Conservation (phyloP, 768 basidiomycete genomes). For the Tylopilus rubrobrunneus region DNA sequence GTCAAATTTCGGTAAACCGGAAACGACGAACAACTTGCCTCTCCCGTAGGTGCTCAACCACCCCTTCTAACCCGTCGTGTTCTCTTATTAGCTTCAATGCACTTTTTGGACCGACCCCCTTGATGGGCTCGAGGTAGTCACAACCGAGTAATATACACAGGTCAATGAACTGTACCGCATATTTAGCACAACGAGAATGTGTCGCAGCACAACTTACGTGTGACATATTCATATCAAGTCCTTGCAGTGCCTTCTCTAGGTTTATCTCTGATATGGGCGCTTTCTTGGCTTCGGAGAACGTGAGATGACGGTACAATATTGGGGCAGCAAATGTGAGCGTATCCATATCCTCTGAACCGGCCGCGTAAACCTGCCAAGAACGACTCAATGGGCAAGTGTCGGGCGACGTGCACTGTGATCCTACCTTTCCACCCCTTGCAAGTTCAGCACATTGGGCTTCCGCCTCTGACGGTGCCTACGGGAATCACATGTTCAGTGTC, state of each 20-base stretch:
- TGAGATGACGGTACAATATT: slow-evolving; percentile 90
- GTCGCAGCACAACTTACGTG: slow-evolving; percentile 45
- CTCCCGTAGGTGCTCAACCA: slow-evolving; percentile 74
- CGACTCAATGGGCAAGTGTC: not conserved
- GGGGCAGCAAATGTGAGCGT: slow-evolving; percentile 95
- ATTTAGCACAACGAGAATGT: not conserved
- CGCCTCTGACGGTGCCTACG: slow-evolving; percentile 94
- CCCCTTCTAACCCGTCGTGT: slow-evolving; percentile 62
- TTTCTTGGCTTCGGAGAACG: slow-evolving; percentile 97
- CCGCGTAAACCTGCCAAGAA: slow-evolving; percentile 76
- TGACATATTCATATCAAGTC: slow-evolving; percentile 90
- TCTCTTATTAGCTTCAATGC: slow-evolving; percentile 92
- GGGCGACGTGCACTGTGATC: not conserved
- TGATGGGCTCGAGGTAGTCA: slow-evolving; percentile 99
- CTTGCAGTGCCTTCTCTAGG: slow-evolving; percentile 77
- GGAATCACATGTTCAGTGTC: not conserved
- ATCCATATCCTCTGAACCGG: slow-evolving; percentile 99
- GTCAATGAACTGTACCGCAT: slow-evolving; percentile 75
- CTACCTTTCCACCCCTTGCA: slow-evolving; percentile 89
- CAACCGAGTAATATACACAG: slow-evolving; percentile 95
- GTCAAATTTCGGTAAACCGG: not conserved
- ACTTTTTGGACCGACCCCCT: slow-evolving; percentile 92
- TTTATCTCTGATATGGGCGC: slow-evolving; percentile 92
- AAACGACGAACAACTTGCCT: slow-evolving; percentile 44
- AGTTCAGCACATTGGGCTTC: slow-evolving; percentile 99